Base-by-base conservation (phyloP, 2,329 filamentous ascomycete genomes). In the Verticillium klebahnii region DNA sequence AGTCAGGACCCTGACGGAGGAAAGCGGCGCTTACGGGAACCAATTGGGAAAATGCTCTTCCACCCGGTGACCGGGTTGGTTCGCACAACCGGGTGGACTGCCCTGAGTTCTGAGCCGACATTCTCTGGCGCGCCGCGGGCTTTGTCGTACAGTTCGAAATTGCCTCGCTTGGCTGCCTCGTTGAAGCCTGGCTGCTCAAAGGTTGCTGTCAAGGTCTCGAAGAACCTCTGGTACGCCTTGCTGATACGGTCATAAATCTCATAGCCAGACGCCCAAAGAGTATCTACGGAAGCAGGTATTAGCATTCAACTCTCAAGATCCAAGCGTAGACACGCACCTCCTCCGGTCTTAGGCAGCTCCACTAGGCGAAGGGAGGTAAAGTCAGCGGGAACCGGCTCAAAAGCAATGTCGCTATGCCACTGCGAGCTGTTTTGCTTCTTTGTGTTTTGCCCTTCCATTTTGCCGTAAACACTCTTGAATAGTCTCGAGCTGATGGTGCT, bases 21-120 rank as follows among this genome's bases (percentile, higher is more conserved):
- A 14, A 14, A 14, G 8, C 11, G 14, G 34, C 11, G 34, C 34
- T 36, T 36, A 36, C 34, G 34, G 2, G 72, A 73, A 2, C 79
- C 79, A 9, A 81, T 69, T 0, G 77, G 73, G 59, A 75, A 80
- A 32, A 80, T 62, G 0, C 74, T 74, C 67, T 80, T 88, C 85
- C 85, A 88, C 0, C 85, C 85, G 0, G 85, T 87, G 0, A 88
- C 84, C 0, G 85, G 85, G 60, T 88, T 86, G 0, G 85, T 88
- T 12, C 85, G 77, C 5, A 87, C 76, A 1, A 87, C 79, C 0
- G 85, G 84, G 63, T 88, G 85, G 1, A 77, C 72, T 0, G 84
- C 78, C 11, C 67, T 69, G 39, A 88, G 72, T 5, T 79, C 73
- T 19, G 68, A 72, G 2, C 82, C 85, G 1, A 80, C 69, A 63